Evolutionary conservation across 2,329 filamentous ascomycete species (phyloP).

Genomic region (Pseudodiploospora longispora): DNA sequence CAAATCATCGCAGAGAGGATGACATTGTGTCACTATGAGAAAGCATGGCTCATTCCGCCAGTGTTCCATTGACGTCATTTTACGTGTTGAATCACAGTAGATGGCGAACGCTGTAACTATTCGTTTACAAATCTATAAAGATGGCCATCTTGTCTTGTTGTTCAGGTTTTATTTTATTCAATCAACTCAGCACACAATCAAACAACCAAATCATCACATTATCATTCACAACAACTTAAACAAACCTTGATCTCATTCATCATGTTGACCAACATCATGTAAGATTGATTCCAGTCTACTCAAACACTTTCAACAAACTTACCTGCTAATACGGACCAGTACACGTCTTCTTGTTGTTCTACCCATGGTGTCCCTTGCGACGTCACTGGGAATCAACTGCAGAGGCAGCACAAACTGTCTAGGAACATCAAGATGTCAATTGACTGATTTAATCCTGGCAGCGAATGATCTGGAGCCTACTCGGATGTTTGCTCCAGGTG

Average conservation of each 20-base stretch:
- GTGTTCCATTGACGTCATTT: no score
- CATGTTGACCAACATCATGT: not conserved
- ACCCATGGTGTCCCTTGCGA: not conserved
- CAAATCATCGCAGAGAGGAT: no score
- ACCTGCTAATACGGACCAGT: not conserved
- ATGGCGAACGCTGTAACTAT: no score
- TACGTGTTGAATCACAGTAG: no score
- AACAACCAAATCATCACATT: not conserved
- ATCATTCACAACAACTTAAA: not conserved
- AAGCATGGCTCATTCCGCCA: no score
- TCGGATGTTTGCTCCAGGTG: slow-evolving; percentile 1
- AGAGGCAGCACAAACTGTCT: slow-evolving; percentile 6
- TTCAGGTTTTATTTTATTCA: no score
- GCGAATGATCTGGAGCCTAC: slow-evolving; percentile 5
- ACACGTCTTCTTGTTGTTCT: slow-evolving; percentile 4
- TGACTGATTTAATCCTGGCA: slow-evolving; percentile 7
- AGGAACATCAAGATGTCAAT: slow-evolving; percentile 5
- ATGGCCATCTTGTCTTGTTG: no score
- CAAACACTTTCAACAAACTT: not conserved
- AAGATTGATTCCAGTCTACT: no score
- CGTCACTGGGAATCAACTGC: slow-evolving; percentile 7
- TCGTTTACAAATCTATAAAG: no score
- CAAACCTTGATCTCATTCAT: no score
- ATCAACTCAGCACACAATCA: no score
- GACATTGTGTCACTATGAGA: no score